Evolutionary conservation across 257 asterid genomes (phyloP).

Genomic region (Petunia secreta): DNA sequence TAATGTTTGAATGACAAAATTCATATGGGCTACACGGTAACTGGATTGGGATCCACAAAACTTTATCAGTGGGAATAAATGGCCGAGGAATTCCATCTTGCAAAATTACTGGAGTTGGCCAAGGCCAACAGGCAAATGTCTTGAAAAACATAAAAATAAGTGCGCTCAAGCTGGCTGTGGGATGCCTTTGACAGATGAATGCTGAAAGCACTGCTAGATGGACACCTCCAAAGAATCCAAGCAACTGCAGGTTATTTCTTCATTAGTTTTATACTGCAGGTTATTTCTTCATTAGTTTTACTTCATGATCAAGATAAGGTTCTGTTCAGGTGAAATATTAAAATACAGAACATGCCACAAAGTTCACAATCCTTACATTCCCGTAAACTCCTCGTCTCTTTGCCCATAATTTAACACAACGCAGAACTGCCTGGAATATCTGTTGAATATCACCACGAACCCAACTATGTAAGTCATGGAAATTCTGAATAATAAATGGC

Average conservation of each 20-base stretch:
- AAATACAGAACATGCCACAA: neutral
- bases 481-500: too few species aligned
- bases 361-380: constrained; percentile 41
- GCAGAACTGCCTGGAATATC: constrained; percentile 50
- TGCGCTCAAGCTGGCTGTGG: constrained; percentile 26
- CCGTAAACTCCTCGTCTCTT: constrained; percentile 61
- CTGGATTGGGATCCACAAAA: constrained; percentile 53
- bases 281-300: too few species aligned
- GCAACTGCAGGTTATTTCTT: constrained; percentile 37
- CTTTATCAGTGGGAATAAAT: constrained; percentile 31
- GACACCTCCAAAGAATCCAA: constrained; percentile 66
- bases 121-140: constrained; percentile 60
- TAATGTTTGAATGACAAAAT: constrained; percentile 52
- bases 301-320: constrained; percentile 27
- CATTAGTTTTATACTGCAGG: neutral
- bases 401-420: constrained; percentile 60
- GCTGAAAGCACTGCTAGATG: constrained; percentile 67
- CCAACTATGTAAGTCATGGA: too few species aligned
- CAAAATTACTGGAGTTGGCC: constrained; percentile 60
- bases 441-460: constrained; percentile 14
- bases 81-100: constrained; percentile 36
- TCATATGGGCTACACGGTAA: constrained; percentile 49
- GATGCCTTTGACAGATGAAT: constrained; percentile 53
- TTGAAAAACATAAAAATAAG: constrained; percentile 43
- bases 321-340: constrained; percentile 2